Evolutionary conservation across 805 yeast species (phyloP).

Genomic region (Cyberlindnera bimundalis): DNA sequence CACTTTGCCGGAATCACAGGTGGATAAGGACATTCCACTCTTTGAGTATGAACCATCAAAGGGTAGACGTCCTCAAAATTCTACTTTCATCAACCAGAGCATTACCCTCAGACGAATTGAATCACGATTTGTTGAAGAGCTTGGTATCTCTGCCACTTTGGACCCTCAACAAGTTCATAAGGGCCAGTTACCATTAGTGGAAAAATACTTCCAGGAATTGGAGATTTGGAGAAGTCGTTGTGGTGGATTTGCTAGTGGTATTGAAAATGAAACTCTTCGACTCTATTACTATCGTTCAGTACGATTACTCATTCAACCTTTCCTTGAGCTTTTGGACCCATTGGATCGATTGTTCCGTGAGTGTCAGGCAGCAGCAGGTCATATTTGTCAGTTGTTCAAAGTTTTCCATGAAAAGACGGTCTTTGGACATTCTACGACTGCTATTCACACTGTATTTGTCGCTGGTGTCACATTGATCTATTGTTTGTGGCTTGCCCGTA

Average conservation of each 20-base stretch:
- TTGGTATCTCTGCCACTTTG: conserved; percentile 37
- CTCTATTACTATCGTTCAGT: conserved; percentile 59
- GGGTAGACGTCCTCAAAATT: conserved; percentile 25
- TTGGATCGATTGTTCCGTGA: conserved; percentile 57
- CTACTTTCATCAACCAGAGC: conserved; percentile 50
- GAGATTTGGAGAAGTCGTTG: conserved; percentile 58
- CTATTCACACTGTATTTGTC: conserved; percentile 63
- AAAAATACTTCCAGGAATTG: conserved; percentile 47
- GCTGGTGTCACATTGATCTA: conserved; percentile 68
- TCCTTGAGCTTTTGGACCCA: conserved; percentile 57
- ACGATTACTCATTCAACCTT: conserved; percentile 60
- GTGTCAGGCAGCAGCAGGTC: conserved; percentile 72
- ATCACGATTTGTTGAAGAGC: conserved; percentile 52
- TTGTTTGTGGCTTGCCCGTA: conserved; percentile 64
- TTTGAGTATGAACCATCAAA: conserved; percentile 44
- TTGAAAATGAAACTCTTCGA: conserved; percentile 57
- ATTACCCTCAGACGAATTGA: conserved; percentile 56
- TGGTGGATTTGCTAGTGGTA: conserved; percentile 42
- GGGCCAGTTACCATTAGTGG: conserved; percentile 48
- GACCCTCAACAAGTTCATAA: conserved; percentile 17
- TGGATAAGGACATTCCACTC: conserved; percentile 46
- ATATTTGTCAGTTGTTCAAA: conserved; percentile 60
- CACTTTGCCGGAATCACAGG: conserved; percentile 46
- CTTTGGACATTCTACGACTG: conserved; percentile 60
- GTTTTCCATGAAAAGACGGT: conserved; percentile 61